A percentile compares a stretch with the other conserved stretches of the same genome.
Conservation (phyloP, 352 stramenopile genomes). For the Phytophthora foliorum region DNA sequence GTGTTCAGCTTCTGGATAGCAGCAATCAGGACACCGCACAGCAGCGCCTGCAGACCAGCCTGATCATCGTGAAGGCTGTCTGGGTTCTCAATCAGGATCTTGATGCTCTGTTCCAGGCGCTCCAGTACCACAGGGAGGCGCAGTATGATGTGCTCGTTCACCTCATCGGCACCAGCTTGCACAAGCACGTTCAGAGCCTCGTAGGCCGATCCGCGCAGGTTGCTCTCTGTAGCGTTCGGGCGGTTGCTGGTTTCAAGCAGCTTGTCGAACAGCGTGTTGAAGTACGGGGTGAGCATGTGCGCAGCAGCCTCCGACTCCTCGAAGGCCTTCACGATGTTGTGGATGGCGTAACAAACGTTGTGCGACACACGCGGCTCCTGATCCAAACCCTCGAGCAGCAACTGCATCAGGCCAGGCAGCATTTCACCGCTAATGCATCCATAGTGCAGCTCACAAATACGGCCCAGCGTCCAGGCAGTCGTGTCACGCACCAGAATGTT, state of each 20-base stretch:
- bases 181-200: slow-evolving; percentile 96
- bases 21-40: slow-evolving; percentile 94
- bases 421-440: slow-evolving; percentile 91
- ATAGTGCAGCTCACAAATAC: slow-evolving; percentile 97
- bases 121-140: slow-evolving; percentile 86
- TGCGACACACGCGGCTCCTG: slow-evolving; percentile 93
- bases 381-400: slow-evolving; percentile 87
- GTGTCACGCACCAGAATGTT: slow-evolving; percentile 96
- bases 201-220: slow-evolving; percentile 93
- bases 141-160: slow-evolving; percentile 83
- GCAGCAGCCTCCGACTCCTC: slow-evolving; percentile 77
- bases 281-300: slow-evolving; percentile 94
- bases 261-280: slow-evolving; percentile 92
- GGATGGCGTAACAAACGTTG: slow-evolving; percentile 97
- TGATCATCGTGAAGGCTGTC: slow-evolving; percentile 83
- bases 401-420: slow-evolving; percentile 90
- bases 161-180: slow-evolving; percentile 79
- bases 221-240: slow-evolving; percentile 90
- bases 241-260: slow-evolving; percentile 93
- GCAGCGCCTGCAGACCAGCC: slow-evolving; percentile 80
- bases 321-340: slow-evolving; percentile 97
- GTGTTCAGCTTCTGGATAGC: slow-evolving; percentile 94
- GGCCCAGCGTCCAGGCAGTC: slow-evolving; percentile 96
- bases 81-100: slow-evolving; percentile 69
- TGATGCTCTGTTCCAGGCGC: slow-evolving; percentile 79